These are phyloP conservation scores for Populus alba DNA, from an alignment of 345 rosid genomes.

Conservation along the genomic window DNA sequence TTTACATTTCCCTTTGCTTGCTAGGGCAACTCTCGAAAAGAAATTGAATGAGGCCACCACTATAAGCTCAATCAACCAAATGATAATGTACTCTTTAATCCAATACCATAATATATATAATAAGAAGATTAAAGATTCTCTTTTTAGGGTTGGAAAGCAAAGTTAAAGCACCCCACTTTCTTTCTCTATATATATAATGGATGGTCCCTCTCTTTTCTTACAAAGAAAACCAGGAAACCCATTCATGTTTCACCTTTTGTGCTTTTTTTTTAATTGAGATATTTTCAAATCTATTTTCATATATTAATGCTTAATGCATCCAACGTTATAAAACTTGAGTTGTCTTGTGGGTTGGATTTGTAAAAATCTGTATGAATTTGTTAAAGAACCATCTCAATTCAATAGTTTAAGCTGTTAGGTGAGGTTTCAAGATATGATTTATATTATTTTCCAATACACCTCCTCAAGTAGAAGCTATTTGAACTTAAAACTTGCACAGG, in stretches of 20 bases:
- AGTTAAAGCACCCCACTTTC: slow-evolving; percentile 11
- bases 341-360: too few relatives aligned
- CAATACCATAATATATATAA: neutral
- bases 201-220: neutral
- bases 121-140: slow-evolving; percentile 5
- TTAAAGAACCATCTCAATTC: too few relatives aligned
- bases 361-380: too few relatives aligned
- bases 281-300: neutral
- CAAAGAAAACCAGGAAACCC: neutral
- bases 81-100: slow-evolving; percentile 1
- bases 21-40: neutral
- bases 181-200: neutral
- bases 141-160: slow-evolving; percentile 8
- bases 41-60: slow-evolving; percentile 13
- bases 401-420: too few relatives aligned
- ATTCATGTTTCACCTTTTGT: neutral
- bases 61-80: slow-evolving; percentile 12
- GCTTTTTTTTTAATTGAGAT: neutral
- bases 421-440: rapidly evolving
- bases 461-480: rapidly evolving
- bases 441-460: rapidly evolving
- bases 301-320: neutral
- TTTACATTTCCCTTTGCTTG: neutral
- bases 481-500: rapidly evolving
- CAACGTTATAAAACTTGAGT: too few relatives aligned